phyloP scores from a whole-genome alignment of 1,284 basidiomycete genomes.

The Leccinum solheimii region DNA sequence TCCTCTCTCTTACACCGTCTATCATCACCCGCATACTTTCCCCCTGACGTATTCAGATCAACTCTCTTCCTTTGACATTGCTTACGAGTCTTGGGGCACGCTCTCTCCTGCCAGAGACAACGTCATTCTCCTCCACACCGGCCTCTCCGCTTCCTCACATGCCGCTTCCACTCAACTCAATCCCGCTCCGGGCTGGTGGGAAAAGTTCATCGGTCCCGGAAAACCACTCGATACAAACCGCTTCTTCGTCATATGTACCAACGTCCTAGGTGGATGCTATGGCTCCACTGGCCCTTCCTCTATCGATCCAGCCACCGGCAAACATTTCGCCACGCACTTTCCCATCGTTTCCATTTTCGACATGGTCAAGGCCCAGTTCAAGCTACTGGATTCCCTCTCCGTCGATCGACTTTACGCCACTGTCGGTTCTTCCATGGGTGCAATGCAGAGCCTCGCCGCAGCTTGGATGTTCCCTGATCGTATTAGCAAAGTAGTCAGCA shows the following conservation, averaged over 20 bases:
- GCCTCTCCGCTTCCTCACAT: conserved; percentile 93
- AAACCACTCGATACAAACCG: conserved; percentile 91
- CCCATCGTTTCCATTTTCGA: conserved; percentile 94
- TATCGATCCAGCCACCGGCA: conserved; percentile 63
- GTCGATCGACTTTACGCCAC: conserved; percentile 89
- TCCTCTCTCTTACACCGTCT: conserved; percentile 67
- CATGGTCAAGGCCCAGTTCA: conserved; percentile 94
- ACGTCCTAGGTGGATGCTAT: conserved; percentile 97
- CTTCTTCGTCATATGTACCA: conserved; percentile 95
- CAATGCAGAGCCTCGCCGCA: conserved; percentile 96
- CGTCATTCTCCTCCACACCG: conserved; percentile 96
- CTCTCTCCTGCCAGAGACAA: conserved; percentile 82
- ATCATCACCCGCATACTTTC: conserved; percentile 63
- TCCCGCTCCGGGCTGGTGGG: conserved; percentile 94
- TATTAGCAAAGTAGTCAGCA: conserved; percentile 88
- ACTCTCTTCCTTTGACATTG: conserved; percentile 81
- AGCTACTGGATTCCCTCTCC: conserved; percentile 81
- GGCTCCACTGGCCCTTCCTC: conserved; percentile 94
- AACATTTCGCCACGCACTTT: conserved; percentile 87
- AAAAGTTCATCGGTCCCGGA: conserved; percentile 96
- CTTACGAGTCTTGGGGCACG: conserved; percentile 97
- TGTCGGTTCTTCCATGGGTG: conserved; percentile 95
- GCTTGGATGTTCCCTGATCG: conserved; percentile 91
- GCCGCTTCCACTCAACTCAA: conserved; percentile 84
- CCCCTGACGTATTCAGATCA: conserved; percentile 73